Percentiles rank a stretch among this genome's conserved stretches.
Evolutionary conservation across 2,329 filamentous ascomycete genomes (phyloP).

Genomic region (Dactylellina parvicollis): DNA sequence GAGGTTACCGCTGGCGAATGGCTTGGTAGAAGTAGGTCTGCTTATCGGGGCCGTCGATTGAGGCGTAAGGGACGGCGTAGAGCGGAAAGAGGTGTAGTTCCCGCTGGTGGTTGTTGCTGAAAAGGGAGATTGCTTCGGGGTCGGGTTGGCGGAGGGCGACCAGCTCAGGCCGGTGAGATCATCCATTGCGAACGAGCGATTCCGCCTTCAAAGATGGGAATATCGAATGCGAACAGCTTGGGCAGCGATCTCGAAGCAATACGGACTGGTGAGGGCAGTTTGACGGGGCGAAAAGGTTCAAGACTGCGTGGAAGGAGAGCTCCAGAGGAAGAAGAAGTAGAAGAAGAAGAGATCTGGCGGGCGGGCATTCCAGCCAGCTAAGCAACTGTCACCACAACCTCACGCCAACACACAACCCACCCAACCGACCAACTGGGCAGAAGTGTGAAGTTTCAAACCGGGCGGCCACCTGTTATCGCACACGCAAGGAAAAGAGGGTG

Average conservation of each 20-base stretch:
- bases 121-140: constrained; percentile 62
- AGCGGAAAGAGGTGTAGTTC: constrained; percentile 67
- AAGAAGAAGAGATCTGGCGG: background rate
- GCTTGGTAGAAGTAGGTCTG: constrained; percentile 62
- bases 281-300: background rate
- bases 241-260: background rate
- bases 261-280: background rate
- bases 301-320: background rate
- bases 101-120: constrained; percentile 64
- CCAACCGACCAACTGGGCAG: background rate
- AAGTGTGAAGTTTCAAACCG: background rate
- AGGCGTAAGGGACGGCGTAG: constrained; percentile 59
- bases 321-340: background rate
- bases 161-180: constrained; percentile 72
- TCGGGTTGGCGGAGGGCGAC: constrained; percentile 61
- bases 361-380: constrained; percentile 38
- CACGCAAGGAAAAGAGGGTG: background rate
- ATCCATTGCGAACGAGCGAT: constrained; percentile 66
- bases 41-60: constrained; percentile 26
- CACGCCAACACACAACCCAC: constrained; percentile 21
- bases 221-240: background rate
- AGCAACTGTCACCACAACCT: constrained; percentile 26
- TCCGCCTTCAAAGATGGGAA: background rate
- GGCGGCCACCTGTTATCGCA: background rate
- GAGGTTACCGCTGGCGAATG: constrained; percentile 62